These are phyloP conservation scores for Leishmania martiniquensis DNA, from an alignment of 208 protist genomes.

Conservation along the genomic window DNA sequence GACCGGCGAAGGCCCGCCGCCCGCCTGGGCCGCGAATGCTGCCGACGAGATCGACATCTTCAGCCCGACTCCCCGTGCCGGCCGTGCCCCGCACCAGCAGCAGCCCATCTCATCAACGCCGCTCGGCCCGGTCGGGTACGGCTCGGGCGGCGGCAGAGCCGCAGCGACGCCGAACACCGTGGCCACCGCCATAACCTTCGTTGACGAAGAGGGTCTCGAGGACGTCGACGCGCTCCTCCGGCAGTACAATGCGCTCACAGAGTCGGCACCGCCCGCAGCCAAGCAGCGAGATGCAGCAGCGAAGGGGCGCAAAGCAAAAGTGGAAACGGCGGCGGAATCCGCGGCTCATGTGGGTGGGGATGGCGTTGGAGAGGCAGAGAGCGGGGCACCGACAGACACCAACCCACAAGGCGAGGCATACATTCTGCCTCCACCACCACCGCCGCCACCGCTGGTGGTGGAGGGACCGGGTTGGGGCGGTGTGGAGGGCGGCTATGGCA, in stretches of 20 bases:
- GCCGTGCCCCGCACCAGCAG: not conserved
- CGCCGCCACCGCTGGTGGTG: too few species aligned
- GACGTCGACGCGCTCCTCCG: conserved; percentile 31
- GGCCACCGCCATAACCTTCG: conserved; percentile 7
- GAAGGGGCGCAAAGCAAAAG: not conserved
- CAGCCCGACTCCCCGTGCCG: conserved; percentile 5
- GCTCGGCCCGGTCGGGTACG: not conserved
- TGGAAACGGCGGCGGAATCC: not conserved
- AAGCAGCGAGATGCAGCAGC: conserved; percentile 7
- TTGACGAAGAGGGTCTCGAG: conserved; percentile 12
- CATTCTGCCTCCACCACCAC: not conserved
- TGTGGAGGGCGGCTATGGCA: not conserved
- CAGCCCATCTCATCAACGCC: not conserved
- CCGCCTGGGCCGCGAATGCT: conserved; percentile 28
- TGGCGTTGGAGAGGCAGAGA: not conserved
- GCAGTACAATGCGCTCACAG: conserved; percentile 18
- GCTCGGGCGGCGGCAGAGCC: not conserved
- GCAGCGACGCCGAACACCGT: conserved; percentile 9
- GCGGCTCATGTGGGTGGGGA: not conserved
- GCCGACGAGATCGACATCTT: conserved; percentile 57
- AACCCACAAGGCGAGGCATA: not conserved
- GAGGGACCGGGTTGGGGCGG: not conserved
- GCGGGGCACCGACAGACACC: not conserved
- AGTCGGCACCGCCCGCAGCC: not conserved
- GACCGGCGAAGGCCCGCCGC: conserved; percentile 12